Evolutionary conservation across 768 basidiomycete species (phyloP).

Genomic region (Cystofilobasidium macerans): DNA sequence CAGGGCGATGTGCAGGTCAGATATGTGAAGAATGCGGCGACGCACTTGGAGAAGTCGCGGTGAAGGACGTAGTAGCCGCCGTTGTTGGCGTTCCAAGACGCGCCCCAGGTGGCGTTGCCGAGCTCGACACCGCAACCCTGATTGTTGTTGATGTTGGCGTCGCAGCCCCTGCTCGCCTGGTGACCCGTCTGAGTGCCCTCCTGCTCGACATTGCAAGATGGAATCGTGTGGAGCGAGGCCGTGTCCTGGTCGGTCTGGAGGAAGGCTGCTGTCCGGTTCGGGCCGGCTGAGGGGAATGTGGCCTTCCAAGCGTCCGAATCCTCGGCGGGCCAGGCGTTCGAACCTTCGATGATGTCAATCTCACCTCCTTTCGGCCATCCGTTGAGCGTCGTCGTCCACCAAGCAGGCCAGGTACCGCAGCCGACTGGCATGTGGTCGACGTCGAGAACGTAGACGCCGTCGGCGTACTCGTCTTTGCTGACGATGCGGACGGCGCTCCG

Average conservation of each 20-base stretch:
- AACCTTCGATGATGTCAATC: constrained; percentile 38
- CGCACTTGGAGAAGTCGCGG: constrained; percentile 34
- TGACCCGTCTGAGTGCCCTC: constrained; percentile 28
- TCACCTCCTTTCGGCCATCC: constrained; percentile 37
- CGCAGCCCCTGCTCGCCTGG: constrained; percentile 30
- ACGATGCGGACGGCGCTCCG: constrained; percentile 35
- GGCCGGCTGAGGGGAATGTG: constrained; percentile 23
- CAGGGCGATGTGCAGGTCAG: background rate
- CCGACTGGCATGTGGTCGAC: constrained; percentile 38
- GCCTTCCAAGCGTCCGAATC: constrained; percentile 32
- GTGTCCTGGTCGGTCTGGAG: constrained; percentile 15
- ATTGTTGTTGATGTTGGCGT: constrained; percentile 44
- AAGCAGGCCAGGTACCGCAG: constrained; percentile 39
- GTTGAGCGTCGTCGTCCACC: constrained; percentile 35
- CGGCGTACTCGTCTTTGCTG: constrained; percentile 35
- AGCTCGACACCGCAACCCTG: constrained; percentile 51
- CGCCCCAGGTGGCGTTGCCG: constrained; percentile 36
- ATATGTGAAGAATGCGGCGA: too few species aligned
- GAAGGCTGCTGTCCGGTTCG: constrained; percentile 13
- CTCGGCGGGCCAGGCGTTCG: constrained; percentile 32
- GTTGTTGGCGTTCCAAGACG: constrained; percentile 34
- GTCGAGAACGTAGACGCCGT: constrained; percentile 38
- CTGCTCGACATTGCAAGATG: constrained; percentile 23
- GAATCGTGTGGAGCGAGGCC: constrained; percentile 33
- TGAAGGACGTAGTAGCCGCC: constrained; percentile 56